A percentile compares a stretch with the other conserved stretches of the same genome.
Conservation (phyloP, 2,329 filamentous ascomycete genomes). For the Chaetomium globosum region DNA sequence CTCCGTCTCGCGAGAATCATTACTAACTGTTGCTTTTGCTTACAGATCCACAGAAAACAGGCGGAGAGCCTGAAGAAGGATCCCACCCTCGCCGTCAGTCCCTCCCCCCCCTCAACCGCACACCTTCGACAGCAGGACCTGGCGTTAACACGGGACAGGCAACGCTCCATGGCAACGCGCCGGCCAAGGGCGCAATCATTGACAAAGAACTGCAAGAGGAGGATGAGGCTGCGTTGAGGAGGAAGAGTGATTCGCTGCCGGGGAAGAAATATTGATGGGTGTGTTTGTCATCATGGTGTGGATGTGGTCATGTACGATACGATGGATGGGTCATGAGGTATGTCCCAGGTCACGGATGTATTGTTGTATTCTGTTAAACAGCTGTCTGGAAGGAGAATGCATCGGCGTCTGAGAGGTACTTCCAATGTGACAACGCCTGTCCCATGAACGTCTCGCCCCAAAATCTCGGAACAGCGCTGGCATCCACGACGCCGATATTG, state of each 20-base stretch:
- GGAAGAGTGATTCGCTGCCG: slow-evolving; percentile 27
- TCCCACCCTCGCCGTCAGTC: slow-evolving; percentile 31
- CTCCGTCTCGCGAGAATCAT: neutral
- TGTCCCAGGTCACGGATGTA: too few species aligned
- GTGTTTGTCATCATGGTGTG: neutral
- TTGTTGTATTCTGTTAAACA: neutral
- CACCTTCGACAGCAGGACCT: too few species aligned
- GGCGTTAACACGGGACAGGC: slow-evolving; percentile 23
- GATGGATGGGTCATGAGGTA: neutral
- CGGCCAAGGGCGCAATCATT: slow-evolving; percentile 31
- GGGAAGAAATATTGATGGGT: slow-evolving; percentile 21
- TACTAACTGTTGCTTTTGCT: neutral
- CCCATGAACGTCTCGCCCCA: too few species aligned
- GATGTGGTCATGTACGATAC: neutral
- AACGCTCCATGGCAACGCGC: slow-evolving; percentile 30
- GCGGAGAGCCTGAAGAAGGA: slow-evolving; percentile 30
- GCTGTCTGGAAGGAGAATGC: neutral
- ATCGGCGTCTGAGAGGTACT: neutral
- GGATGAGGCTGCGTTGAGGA: slow-evolving; percentile 30
- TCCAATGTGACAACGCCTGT: too few species aligned
- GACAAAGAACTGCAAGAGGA: slow-evolving; percentile 35
- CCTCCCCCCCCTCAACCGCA: neutral
- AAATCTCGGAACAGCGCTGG: too few species aligned
- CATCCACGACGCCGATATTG: too few species aligned
- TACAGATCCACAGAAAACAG: slow-evolving; percentile 17